Evolutionary conservation across 106 monocot genomes (phyloP).

Genomic region (Allium cepa): DNA sequence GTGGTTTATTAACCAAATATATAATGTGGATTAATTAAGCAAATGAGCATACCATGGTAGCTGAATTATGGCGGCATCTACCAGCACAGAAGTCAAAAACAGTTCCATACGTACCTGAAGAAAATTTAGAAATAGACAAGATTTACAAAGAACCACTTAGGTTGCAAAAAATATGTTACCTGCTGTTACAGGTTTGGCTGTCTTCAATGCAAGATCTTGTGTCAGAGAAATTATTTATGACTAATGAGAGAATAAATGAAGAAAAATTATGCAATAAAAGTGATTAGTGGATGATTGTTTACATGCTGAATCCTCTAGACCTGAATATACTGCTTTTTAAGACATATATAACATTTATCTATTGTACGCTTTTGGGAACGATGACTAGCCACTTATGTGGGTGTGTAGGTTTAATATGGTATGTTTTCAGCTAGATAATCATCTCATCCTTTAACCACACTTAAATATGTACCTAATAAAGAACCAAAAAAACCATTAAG

Average conservation of each 20-base stretch:
- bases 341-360: too few species aligned
- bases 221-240: constrained; percentile 36
- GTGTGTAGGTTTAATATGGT: too few species aligned
- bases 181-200: constrained; percentile 78
- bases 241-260: not conserved
- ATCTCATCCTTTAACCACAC: too few species aligned
- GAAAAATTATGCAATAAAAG: not conserved
- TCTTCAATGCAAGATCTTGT: constrained; percentile 54
- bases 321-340: too few species aligned
- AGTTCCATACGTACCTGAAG: constrained; percentile 60
- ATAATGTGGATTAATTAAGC: not conserved
- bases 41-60: constrained; percentile 66
- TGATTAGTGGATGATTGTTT: not conserved
- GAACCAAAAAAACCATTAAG: too few species aligned
- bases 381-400: too few species aligned
- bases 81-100: constrained; percentile 89
- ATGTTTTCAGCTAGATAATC: too few species aligned
- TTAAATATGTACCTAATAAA: too few species aligned
- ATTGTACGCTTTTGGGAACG: too few species aligned
- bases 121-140: constrained; percentile 10
- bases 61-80: constrained; percentile 96
- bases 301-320: too few species aligned
- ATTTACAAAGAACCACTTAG: not conserved
- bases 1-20: not conserved
- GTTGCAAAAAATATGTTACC: constrained; percentile 29